These are phyloP conservation scores for Rhododendron simsii DNA, from an alignment of 148 eudicot genomes.

Conservation along the genomic window DNA sequence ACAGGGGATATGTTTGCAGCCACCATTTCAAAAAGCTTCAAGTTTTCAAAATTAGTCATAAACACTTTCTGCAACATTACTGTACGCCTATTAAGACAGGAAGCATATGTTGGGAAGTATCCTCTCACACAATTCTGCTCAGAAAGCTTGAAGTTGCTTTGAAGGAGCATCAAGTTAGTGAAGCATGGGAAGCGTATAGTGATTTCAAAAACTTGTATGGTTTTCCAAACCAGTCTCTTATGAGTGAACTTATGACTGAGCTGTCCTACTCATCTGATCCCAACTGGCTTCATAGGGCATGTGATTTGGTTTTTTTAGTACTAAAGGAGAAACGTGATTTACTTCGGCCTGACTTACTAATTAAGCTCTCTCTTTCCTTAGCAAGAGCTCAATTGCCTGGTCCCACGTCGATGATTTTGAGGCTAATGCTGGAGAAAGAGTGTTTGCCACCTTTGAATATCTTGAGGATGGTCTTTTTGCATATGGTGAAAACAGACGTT, in stretches of 20 bases:
- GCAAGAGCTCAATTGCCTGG: slow-evolving; percentile 74
- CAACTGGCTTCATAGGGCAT: slow-evolving; percentile 55
- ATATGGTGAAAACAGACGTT: slow-evolving; percentile 73
- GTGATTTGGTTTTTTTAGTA: slow-evolving; percentile 34
- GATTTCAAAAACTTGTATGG: slow-evolving; percentile 59
- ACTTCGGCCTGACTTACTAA: slow-evolving; percentile 39
- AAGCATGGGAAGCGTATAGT: slow-evolving; percentile 57
- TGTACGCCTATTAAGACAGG: slow-evolving; percentile 21
- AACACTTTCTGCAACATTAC: slow-evolving; percentile 3
- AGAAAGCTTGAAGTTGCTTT: slow-evolving; percentile 48
- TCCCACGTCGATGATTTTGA: slow-evolving; percentile 55
- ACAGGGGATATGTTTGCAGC: slow-evolving; percentile 5
- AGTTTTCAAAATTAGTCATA: slow-evolving; percentile 1
- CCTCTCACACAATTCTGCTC: slow-evolving; percentile 29
- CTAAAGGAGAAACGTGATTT: slow-evolving; percentile 39
- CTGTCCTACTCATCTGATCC: slow-evolving; percentile 64
- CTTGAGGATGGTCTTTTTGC: slow-evolving; percentile 49
- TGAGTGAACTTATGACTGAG: slow-evolving; percentile 48
- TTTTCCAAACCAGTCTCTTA: slow-evolving; percentile 40
- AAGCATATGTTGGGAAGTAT: slow-evolving; percentile 23
- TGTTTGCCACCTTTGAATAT: slow-evolving; percentile 36
- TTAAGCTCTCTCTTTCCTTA: slow-evolving; percentile 63
- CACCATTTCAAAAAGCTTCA: not conserved
- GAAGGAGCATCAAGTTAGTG: slow-evolving; percentile 50
- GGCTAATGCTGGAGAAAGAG: slow-evolving; percentile 61